Percentiles rank a stretch among this genome's conserved stretches.
Conservation (phyloP, 1,139 yeast genomes). For the Suhomyces bribrorum region DNA sequence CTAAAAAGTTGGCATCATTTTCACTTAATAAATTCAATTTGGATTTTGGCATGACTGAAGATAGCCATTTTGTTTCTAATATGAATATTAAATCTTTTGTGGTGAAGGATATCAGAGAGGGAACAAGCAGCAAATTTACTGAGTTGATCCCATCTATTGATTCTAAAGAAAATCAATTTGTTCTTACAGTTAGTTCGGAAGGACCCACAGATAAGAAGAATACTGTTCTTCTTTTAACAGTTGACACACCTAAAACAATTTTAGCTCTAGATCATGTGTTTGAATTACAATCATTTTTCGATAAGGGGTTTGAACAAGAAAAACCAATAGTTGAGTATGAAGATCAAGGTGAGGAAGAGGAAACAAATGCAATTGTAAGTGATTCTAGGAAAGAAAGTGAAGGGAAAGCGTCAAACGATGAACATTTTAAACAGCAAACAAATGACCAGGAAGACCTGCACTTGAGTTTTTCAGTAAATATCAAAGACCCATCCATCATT, state of each 20-base stretch:
- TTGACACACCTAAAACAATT: conserved; percentile 80
- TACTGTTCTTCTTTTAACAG: conserved; percentile 56
- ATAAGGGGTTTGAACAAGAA: conserved; percentile 40
- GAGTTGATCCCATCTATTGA: conserved; percentile 75
- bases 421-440: not conserved
- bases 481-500: conserved; percentile 77
- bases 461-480: conserved; percentile 58
- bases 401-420: not conserved
- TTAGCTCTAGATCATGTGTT: conserved; percentile 84
- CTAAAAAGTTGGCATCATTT: conserved; percentile 59
- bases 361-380: not conserved
- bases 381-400: conserved; percentile 5
- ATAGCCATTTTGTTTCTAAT: conserved; percentile 60
- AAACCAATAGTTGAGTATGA: conserved; percentile 20
- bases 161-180: conserved; percentile 70
- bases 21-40: conserved; percentile 61
- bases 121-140: conserved; percentile 66
- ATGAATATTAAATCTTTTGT: conserved; percentile 71
- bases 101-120: conserved; percentile 69
- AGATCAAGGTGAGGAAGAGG: conserved; percentile 11
- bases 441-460: not conserved
- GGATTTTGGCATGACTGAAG: conserved; percentile 50
- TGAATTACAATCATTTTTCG: conserved; percentile 67
- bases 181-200: conserved; percentile 51
- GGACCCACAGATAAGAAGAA: conserved; percentile 43